A percentile compares a stretch with the other conserved stretches of the same genome.
Evolutionary conservation across 2,329 filamentous ascomycete species (phyloP).

Genomic region (Chaetomium sp.): DNA sequence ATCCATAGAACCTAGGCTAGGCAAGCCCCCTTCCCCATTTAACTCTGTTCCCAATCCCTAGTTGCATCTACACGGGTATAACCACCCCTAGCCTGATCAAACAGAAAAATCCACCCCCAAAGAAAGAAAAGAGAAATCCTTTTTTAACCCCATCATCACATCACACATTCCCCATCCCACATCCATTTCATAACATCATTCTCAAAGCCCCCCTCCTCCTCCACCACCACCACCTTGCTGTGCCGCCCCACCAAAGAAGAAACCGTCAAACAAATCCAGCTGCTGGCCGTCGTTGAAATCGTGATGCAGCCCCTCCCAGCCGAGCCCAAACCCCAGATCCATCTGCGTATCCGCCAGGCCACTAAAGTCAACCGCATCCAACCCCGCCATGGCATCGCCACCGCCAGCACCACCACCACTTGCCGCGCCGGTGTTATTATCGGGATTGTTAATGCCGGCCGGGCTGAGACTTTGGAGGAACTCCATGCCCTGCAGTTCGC

Average conservation of each 20-base stretch:
- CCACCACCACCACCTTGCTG: slow-evolving; percentile 9
- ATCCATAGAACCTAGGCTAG: too few relatives aligned
- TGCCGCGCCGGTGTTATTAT: slow-evolving; percentile 19
- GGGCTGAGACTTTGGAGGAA: slow-evolving; percentile 52
- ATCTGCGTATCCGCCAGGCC: slow-evolving; percentile 51
- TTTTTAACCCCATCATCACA: too few relatives aligned
- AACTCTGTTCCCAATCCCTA: too few relatives aligned
- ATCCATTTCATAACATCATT: background rate
- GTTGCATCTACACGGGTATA: too few relatives aligned
- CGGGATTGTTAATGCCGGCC: background rate
- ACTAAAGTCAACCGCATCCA: slow-evolving; percentile 31
- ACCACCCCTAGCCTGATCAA: too few relatives aligned
- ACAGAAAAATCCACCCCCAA: too few relatives aligned
- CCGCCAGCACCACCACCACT: slow-evolving; percentile 15
- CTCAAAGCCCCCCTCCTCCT: background rate
- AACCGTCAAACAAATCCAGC: slow-evolving; percentile 71
- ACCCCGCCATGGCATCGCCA: background rate
- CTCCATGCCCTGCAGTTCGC: slow-evolving; percentile 57
- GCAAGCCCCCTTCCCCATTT: too few relatives aligned
- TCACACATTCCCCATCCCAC: background rate
- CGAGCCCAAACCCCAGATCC: slow-evolving; percentile 68
- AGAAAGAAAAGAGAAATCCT: too few relatives aligned
- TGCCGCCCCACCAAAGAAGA: slow-evolving; percentile 57
- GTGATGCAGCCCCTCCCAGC: slow-evolving; percentile 64
- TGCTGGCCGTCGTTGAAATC: slow-evolving; percentile 63